Percentiles rank a stretch among this genome's conserved stretches.
Evolutionary conservation across 108 stramenopile genomes (phyloP).

Genomic region (Epithemia pelagica): DNA sequence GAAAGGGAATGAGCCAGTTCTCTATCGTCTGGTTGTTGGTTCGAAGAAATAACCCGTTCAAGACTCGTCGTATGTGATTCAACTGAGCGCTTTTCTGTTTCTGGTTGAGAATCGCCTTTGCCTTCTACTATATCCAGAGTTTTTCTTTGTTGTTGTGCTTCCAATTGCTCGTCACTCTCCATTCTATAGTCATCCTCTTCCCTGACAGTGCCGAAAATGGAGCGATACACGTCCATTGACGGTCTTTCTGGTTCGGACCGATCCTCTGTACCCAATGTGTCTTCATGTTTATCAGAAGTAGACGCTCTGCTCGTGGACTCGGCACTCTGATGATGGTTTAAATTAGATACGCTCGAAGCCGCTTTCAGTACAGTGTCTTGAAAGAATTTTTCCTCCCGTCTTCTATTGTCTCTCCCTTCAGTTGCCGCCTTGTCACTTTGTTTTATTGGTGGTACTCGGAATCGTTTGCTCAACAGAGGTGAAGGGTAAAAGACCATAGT

Average conservation of each 20-base stretch:
- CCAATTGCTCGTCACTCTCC: no score
- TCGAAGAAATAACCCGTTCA: conserved; percentile 12
- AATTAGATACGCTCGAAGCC: conserved; percentile 32
- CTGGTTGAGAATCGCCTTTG: no score
- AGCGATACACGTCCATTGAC: no score
- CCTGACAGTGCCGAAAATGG: no score
- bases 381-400: no score
- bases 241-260: no score
- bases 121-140: no score
- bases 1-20: neutral
- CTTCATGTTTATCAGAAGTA: neutral
- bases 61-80: neutral
- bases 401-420: no score
- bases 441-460: conserved; percentile 20
- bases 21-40: neutral
- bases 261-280: neutral
- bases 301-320: conserved; percentile 16
- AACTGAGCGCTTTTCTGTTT: neutral
- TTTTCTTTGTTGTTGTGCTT: no score
- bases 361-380: no score
- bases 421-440: neutral
- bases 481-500: conserved; percentile 26
- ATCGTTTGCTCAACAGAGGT: conserved; percentile 47
- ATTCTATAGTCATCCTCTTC: no score
- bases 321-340: conserved; percentile 36